These are phyloP conservation scores for Candolleomyces eurysporus DNA, from an alignment of 768 basidiomycete genomes.

Conservation along the genomic window DNA sequence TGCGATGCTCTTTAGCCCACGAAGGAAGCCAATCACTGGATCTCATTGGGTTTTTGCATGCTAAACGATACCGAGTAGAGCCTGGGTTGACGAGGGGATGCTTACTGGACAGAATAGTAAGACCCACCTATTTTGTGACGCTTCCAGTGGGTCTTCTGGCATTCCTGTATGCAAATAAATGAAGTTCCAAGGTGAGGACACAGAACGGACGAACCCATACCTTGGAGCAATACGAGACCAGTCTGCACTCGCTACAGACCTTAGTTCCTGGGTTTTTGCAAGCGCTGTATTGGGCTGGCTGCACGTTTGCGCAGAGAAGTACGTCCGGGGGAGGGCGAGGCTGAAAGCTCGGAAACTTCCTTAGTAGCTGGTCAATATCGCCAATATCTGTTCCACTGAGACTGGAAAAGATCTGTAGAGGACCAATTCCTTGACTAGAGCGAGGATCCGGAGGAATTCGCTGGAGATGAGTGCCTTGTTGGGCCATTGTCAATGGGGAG, in stretches of 20 bases:
- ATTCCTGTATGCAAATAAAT: background rate
- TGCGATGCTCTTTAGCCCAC: background rate
- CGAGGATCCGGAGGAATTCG: too few species aligned
- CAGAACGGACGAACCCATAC: slow-evolving; percentile 6
- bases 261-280: slow-evolving; percentile 31
- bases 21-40: background rate
- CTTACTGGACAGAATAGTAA: background rate
- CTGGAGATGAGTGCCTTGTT: too few species aligned
- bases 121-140: background rate
- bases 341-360: background rate
- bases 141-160: slow-evolving; percentile 1
- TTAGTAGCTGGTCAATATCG: background rate
- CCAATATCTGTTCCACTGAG: background rate
- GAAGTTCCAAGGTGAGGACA: background rate
- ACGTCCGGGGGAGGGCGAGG: background rate
- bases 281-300: slow-evolving; percentile 12
- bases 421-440: background rate
- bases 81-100: background rate
- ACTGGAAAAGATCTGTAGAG: background rate
- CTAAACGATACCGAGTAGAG: background rate
- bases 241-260: slow-evolving; percentile 27
- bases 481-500: too few species aligned
- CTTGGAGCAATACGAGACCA: slow-evolving; percentile 47
- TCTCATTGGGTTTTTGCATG: background rate
- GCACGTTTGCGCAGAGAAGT: slow-evolving; percentile 36